Percentiles rank a stretch among this genome's conserved stretches.
These are phyloP conservation scores for Hypericum androsaemum DNA, from an alignment of 345 rosid species.

Conservation along the genomic window DNA sequence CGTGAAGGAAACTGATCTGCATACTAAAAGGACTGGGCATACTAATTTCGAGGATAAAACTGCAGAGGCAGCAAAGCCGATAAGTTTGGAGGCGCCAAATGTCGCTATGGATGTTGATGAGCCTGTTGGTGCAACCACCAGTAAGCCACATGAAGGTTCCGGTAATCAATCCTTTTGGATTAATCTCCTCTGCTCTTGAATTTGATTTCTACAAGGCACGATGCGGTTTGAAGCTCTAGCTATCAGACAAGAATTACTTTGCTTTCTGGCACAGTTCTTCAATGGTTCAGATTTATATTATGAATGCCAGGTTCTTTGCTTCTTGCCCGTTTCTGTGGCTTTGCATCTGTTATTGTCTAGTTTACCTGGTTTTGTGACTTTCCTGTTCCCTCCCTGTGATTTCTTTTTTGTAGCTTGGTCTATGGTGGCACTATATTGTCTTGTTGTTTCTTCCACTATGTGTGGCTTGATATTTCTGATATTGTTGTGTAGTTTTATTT, in stretches of 20 bases:
- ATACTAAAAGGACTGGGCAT: constrained; percentile 94
- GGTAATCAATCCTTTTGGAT: background rate
- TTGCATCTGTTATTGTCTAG: too few species aligned
- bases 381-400: too few species aligned
- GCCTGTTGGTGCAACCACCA: constrained; percentile 33
- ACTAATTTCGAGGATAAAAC: constrained; percentile 81
- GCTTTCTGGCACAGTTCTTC: too few species aligned
- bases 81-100: constrained; percentile 83
- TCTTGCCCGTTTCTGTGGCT: too few species aligned
- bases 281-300: too few species aligned
- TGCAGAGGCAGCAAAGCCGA: constrained; percentile 64
- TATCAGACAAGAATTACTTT: too few species aligned
- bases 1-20: constrained; percentile 85
- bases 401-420: too few species aligned
- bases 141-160: constrained; percentile 59
- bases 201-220: background rate
- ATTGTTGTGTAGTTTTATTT: background rate
- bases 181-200: background rate
- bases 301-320: too few species aligned
- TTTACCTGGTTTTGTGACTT: too few species aligned
- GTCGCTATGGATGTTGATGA: constrained; percentile 39
- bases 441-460: too few species aligned
- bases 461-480: background rate
- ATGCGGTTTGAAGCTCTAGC: too few species aligned
- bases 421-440: too few species aligned